Conservation (phyloP, 768 basidiomycete species). For the Calvatia gigantea region DNA sequence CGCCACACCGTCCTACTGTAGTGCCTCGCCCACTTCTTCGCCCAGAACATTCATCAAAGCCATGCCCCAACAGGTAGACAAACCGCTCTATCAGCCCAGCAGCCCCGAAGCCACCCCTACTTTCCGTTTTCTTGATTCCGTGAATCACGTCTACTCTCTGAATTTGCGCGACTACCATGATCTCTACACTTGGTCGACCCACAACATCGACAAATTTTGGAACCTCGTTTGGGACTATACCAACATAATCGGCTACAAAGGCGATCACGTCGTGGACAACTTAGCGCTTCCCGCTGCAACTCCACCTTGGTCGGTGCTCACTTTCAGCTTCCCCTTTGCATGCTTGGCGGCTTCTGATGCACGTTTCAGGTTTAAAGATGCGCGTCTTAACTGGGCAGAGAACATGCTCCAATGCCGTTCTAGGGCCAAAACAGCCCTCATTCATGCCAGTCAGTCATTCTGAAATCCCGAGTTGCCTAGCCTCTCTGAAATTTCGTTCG, state of each 20-base stretch:
- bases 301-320: conserved; percentile 55
- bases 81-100: conserved; percentile 41
- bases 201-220: conserved; percentile 67
- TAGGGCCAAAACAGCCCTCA: conserved; percentile 55
- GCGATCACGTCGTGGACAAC: conserved; percentile 54
- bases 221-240: conserved; percentile 68
- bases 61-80: conserved; percentile 13
- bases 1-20: not conserved
- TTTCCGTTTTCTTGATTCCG: conserved; percentile 43
- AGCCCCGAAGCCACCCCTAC: conserved; percentile 40
- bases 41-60: not conserved
- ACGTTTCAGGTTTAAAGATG: conserved; percentile 45
- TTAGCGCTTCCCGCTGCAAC: conserved; percentile 52
- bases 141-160: conserved; percentile 47
- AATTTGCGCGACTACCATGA: conserved; percentile 54
- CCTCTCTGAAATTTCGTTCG: conserved; percentile 9
- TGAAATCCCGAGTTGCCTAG: conserved; percentile 14
- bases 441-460: conserved; percentile 60
- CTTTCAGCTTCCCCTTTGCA: conserved; percentile 7
- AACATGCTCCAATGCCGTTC: conserved; percentile 68
- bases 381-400: conserved; percentile 76
- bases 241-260: conserved; percentile 58
- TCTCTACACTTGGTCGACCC: conserved; percentile 63
- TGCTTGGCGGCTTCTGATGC: conserved; percentile 10
- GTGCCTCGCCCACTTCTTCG: conserved; percentile 7